Evolutionary conservation across 495 filamentous ascomycete species (phyloP).

Genomic region (Penicillium subrubescens): DNA sequence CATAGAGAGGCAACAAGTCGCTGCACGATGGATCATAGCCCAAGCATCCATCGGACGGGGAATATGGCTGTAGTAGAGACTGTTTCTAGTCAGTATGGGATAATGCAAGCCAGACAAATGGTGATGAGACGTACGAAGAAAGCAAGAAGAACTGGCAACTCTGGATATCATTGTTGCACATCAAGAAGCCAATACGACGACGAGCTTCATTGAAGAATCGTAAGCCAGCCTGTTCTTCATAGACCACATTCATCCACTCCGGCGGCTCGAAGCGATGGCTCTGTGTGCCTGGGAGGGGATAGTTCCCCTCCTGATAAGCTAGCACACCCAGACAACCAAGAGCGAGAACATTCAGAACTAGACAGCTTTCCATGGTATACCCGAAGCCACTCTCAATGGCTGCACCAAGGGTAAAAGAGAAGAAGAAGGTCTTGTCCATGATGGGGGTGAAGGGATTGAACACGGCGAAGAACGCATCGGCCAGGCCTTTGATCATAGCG

Average conservation of each 20-base stretch:
- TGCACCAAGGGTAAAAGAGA: slow-evolving; percentile 45
- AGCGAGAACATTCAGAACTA: slow-evolving; percentile 49
- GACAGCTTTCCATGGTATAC: slow-evolving; percentile 47
- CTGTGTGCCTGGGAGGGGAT: slow-evolving; percentile 42
- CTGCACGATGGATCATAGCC: slow-evolving; percentile 52
- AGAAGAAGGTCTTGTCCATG: slow-evolving; percentile 52
- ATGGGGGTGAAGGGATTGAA: slow-evolving; percentile 51
- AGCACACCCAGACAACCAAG: slow-evolving; percentile 47
- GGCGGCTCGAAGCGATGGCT: slow-evolving; percentile 43
- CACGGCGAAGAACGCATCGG: slow-evolving; percentile 47
- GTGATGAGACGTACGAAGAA: slow-evolving; percentile 37
- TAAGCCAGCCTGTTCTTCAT: slow-evolving; percentile 45
- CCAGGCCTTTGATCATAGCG: slow-evolving; percentile 46
- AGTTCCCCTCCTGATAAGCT: slow-evolving; percentile 48
- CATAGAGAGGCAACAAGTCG: slow-evolving; percentile 49
- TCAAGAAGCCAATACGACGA: slow-evolving; percentile 50
- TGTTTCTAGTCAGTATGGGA: slow-evolving; percentile 14
- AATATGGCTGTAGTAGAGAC: slow-evolving; percentile 48
- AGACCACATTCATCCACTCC: slow-evolving; percentile 46
- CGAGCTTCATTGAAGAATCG: slow-evolving; percentile 52
- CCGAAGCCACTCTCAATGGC: slow-evolving; percentile 48
- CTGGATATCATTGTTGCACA: slow-evolving; percentile 50
- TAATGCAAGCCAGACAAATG: not conserved
- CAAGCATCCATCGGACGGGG: slow-evolving; percentile 50
- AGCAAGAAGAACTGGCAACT: slow-evolving; percentile 52